Base-by-base conservation (phyloP, 1,284 basidiomycete genomes). In the Austroboletus niveus region DNA sequence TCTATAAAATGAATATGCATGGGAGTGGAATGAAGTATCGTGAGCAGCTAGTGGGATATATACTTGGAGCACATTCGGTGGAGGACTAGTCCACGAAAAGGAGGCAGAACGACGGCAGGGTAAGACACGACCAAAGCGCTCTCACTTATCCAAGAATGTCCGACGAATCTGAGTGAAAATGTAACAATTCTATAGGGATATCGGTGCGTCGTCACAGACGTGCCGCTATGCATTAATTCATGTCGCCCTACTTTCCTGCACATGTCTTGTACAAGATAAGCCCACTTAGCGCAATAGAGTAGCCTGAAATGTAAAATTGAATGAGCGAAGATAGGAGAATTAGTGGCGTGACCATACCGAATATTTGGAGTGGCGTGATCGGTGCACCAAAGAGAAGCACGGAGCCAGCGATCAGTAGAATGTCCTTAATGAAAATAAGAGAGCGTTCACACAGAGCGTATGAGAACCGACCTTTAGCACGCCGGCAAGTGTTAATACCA, bases 401-500 rank as follows among this genome's bases (percentile, higher is more conserved):
- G 3, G 89, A 92, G 45, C 92, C 94, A 6, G 85, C 78, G 72
- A 99, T 94, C 58, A 98, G 85, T 35, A 98, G 80, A 58, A 98
- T 98, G 69, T 98, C 94, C 88, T 61, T 89, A 66, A 14, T 9
- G 50, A 45, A 43, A 27, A 29, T n/a, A 14, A 17, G 17, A 17
- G 17, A 12, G 35, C 35, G 20, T 30, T 14, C 14, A 20, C 27
- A 47, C 4, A 10, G 29, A 54, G 32, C 14, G 12, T n/a, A 42
- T 41, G 8, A 22, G 22, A 48, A 60, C 75, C 41, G 48, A 88
- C 89, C 80, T 93, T 93, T 75, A 98, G 87, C 15, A 99, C 95
- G 55, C 96, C 96, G 8, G 95, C 93, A 10, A 98, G 82, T 2
- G 95, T 98, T 57, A 98, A 76, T 7, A 97, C 84, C 52, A 98